These are phyloP conservation scores for Linnemannia schmuckeri DNA, from an alignment of 192 early-diverging fungal species.

Conservation along the genomic window DNA sequence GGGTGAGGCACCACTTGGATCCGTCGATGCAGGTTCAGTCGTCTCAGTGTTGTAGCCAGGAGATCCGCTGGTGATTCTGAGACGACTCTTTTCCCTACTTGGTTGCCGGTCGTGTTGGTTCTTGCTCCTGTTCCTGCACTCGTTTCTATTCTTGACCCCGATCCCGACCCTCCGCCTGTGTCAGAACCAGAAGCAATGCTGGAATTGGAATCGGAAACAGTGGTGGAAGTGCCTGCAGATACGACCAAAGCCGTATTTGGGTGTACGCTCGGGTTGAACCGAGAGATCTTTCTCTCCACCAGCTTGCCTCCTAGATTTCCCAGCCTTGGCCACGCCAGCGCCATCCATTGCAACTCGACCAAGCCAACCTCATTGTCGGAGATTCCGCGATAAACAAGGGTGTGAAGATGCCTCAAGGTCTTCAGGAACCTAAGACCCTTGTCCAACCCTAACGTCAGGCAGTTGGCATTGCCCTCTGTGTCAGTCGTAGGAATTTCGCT, in stretches of 20 bases:
- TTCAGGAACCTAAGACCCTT: constrained; percentile 23
- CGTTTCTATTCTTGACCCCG: neutral
- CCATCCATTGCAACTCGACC: constrained; percentile 42
- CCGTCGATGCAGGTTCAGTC: constrained; percentile 26
- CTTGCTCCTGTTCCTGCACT: neutral
- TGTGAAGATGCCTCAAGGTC: constrained; percentile 18
- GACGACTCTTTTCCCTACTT: neutral
- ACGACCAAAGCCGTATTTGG: neutral
- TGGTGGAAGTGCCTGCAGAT: neutral
- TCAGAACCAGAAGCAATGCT: neutral
- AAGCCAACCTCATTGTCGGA: constrained; percentile 17
- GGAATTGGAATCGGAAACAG: neutral
- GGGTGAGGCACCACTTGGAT: constrained; percentile 36
- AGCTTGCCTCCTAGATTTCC: constrained; percentile 34
- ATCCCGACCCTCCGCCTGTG: neutral
- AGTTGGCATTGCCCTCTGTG: neutral
- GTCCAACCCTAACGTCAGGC: constrained; percentile 18
- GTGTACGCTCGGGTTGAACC: constrained; percentile 15
- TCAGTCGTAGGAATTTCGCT: neutral
- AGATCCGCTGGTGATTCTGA: constrained; percentile 11
- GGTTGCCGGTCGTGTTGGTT: neutral
- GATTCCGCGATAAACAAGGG: constrained; percentile 22
- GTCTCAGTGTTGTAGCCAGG: constrained; percentile 15
- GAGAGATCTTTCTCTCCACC: neutral
- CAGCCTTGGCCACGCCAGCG: constrained; percentile 38